Evolutionary conservation across 1,139 yeast genomes (phyloP), one percentile per base, ranked within the genome.

Genomic region (Kodamaea arcana): DNA sequence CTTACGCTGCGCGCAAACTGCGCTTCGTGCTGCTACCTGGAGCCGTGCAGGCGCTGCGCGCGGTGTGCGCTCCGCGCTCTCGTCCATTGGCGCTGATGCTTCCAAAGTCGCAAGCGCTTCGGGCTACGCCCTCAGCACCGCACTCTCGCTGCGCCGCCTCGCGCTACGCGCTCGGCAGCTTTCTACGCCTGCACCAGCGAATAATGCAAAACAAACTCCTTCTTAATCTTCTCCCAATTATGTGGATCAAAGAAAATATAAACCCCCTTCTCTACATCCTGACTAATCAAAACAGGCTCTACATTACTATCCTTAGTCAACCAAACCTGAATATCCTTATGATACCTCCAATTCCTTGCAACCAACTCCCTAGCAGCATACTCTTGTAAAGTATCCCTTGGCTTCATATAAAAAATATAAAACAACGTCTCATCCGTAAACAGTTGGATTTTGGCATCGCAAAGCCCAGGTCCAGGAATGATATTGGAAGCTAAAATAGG

Each of bases 221-320:
- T 82, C 52, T 85, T 88, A 46, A 92, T 88, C 62, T 87, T 86
- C 51, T 87, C 95, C 99, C 99, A 94, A 42, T 84, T 78, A 46
- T 83, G 87, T 4, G 97, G 97, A 54, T 94, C 98, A 57, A 94
- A 94, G 58, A 94, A 92, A 30, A 90, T 83, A 57, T 92, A 94
- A n/a, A 90, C 83, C 2, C 98, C 97, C 44, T 92, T 78, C 61
- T 94, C 98, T 33, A 92, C 88, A 44, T 84, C 85, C 35, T 81
- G 83, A 21, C 87, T 78, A 37, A 87, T 88, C 47, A 82, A 83
- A 12, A 86, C 77, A 0, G 97, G 97, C 56, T 92, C 97, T 43
- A 83, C 80, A 50, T 80, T 77, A 27, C 95, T 86, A 52, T 90
- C 97, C 60, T 92, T 94, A 12, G 98, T 92, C 41, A 94, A 67